phyloP scores from a whole-genome alignment of 345 rosid species.

The Sisymbrium irio region DNA sequence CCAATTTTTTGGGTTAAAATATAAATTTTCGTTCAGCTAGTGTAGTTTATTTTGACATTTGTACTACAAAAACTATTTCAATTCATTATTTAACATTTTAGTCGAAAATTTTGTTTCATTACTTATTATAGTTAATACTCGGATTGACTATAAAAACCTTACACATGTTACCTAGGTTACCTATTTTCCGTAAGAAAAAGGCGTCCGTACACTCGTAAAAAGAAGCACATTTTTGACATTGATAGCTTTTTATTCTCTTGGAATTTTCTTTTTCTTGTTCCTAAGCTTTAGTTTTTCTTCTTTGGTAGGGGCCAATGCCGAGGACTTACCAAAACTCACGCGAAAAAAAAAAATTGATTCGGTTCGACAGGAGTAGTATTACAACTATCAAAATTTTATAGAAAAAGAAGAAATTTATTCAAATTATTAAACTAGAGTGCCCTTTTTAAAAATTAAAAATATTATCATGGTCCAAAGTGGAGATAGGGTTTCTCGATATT shows the following conservation, averaged over 20 bases:
- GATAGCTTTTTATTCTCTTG: conserved; percentile 26
- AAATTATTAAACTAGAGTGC: not conserved
- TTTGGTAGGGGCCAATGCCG: conserved; percentile 18
- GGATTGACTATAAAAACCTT: not conserved
- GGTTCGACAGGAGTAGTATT: conserved; percentile 14
- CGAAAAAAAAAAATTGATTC: conserved; percentile 5
- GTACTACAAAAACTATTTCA: no score
- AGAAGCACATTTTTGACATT: conserved; percentile 25
- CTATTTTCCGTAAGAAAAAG: not conserved
- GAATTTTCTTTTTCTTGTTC: conserved; percentile 18
- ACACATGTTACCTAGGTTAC: not conserved
- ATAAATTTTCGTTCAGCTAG: no score
- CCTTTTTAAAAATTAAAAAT: conserved; percentile 11
- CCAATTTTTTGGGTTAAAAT: no score
- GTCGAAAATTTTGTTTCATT: not conserved
- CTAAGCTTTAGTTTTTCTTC: not conserved
- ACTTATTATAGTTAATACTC: not conserved
- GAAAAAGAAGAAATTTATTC: not conserved
- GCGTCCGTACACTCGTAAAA: conserved; percentile 27
- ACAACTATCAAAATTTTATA: conserved; percentile 7
- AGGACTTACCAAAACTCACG: conserved; percentile 24
- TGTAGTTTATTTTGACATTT: no score
- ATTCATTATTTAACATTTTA: not conserved
- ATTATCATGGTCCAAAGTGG: conserved; percentile 37
- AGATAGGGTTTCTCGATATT: conserved; percentile 26